Evolutionary conservation across 2,329 filamentous ascomycete species (phyloP).

Genomic region (Tetracladium maxilliforme): DNA sequence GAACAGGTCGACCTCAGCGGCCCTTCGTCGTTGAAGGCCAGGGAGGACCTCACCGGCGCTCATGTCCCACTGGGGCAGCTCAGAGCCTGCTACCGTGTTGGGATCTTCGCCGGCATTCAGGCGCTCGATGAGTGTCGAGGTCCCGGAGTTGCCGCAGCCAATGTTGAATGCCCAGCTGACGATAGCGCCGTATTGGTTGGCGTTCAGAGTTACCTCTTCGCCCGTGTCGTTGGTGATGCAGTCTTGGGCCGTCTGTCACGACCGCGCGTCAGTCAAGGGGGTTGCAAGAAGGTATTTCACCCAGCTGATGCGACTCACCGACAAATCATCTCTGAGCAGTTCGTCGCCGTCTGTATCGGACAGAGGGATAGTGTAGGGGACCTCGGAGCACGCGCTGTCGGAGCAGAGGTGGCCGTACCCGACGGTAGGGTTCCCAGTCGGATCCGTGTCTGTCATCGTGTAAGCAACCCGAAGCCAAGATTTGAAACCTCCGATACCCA

Average conservation of each 20-base stretch:
- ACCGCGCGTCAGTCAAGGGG: not conserved
- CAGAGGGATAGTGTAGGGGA: slow-evolving; percentile 28
- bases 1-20: slow-evolving; percentile 27
- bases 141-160: slow-evolving; percentile 23
- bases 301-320: slow-evolving; percentile 9
- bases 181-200: slow-evolving; percentile 35
- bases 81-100: slow-evolving; percentile 23
- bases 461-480: slow-evolving; percentile 1
- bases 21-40: slow-evolving; percentile 24
- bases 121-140: slow-evolving; percentile 23
- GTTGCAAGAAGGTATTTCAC: too few species aligned
- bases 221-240: slow-evolving; percentile 22
- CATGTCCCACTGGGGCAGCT: slow-evolving; percentile 32
- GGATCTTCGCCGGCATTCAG: slow-evolving; percentile 27
- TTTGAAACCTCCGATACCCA: not conserved
- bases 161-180: slow-evolving; percentile 36
- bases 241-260: slow-evolving; percentile 14
- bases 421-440: slow-evolving; percentile 29
- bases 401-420: slow-evolving; percentile 34
- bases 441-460: slow-evolving; percentile 16
- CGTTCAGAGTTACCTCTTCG: slow-evolving; percentile 23
- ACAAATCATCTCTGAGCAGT: slow-evolving; percentile 24
- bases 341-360: slow-evolving; percentile 21
- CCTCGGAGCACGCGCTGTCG: slow-evolving; percentile 23
- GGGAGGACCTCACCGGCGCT: slow-evolving; percentile 21